These are phyloP conservation scores for Picochlorum sp. DNA, from an alignment of 139 green algal genomes.

Conservation along the genomic window DNA sequence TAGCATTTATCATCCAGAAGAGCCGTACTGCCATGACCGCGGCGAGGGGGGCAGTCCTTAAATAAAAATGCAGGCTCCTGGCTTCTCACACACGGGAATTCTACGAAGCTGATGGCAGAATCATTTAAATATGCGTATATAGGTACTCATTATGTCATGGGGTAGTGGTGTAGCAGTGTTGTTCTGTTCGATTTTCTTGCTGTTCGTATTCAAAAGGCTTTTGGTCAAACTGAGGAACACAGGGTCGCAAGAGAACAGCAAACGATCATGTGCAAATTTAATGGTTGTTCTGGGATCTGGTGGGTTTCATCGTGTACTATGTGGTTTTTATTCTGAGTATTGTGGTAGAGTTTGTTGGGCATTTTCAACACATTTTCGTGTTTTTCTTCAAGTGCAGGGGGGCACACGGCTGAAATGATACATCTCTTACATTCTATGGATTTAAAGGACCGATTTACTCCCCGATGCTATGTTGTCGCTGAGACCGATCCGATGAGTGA, in stretches of 20 bases:
- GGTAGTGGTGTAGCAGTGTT: too few species aligned
- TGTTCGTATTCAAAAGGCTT: too few species aligned
- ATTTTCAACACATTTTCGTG: not conserved
- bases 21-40: too few species aligned
- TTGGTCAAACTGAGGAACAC: too few species aligned
- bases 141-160: too few species aligned
- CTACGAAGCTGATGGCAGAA: too few species aligned
- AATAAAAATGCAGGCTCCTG: too few species aligned
- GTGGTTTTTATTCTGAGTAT: not conserved
- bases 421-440: constrained; percentile 49
- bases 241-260: not conserved
- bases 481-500: constrained; percentile 60
- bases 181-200: too few species aligned
- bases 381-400: constrained; percentile 42
- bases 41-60: too few species aligned
- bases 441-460: constrained; percentile 37
- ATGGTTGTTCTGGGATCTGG: not conserved
- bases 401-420: constrained; percentile 90
- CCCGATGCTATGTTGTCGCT: constrained; percentile 63
- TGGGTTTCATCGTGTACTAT: not conserved
- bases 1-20: too few species aligned
- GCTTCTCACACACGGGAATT: too few species aligned
- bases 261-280: not conserved
- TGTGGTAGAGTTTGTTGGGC: not conserved
- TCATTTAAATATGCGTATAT: too few species aligned